Conservation (phyloP, 371 early-diverging fungal genomes). For the Apophysomyces variabilis region DNA sequence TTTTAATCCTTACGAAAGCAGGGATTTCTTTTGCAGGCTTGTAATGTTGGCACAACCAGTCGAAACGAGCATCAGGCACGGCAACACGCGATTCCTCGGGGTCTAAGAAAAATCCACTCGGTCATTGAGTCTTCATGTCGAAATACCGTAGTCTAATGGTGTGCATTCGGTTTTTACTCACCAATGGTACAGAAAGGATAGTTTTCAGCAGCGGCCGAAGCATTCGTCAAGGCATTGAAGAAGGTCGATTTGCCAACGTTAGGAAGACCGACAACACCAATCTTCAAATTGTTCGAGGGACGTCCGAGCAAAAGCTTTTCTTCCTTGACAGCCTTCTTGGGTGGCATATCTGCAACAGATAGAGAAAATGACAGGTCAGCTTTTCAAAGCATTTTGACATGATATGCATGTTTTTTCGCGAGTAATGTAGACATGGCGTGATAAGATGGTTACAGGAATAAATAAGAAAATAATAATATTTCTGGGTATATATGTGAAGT, state of each 20-base stretch:
- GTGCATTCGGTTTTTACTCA: slow-evolving; percentile 20
- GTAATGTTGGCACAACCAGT: slow-evolving; percentile 82
- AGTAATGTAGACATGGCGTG: no score
- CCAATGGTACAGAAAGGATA: slow-evolving; percentile 87
- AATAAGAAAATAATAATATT: no score
- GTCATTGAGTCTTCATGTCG: neutral
- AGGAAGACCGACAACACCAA: slow-evolving; percentile 98
- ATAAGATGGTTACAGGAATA: no score
- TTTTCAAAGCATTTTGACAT: no score
- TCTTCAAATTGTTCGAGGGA: slow-evolving; percentile 95
- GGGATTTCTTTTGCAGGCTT: slow-evolving; percentile 72
- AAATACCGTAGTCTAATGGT: no score
- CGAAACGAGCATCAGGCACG: slow-evolving; percentile 94
- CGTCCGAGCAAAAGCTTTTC: slow-evolving; percentile 90
- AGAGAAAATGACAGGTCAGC: neutral
- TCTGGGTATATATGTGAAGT: no score
- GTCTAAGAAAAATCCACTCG: slow-evolving; percentile 55
- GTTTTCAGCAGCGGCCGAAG: slow-evolving; percentile 88
- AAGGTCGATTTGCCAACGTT: slow-evolving; percentile 98
- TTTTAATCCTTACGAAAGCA: slow-evolving; percentile 56
- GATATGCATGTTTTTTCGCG: no score
- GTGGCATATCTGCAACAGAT: slow-evolving; percentile 46
- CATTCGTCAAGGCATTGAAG: slow-evolving; percentile 95
- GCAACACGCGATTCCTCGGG: slow-evolving; percentile 94
- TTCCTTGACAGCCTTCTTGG: slow-evolving; percentile 83